Base-by-base conservation (phyloP, 2,329 filamentous ascomycete genomes). In the Cladobotryum mycophilum region DNA sequence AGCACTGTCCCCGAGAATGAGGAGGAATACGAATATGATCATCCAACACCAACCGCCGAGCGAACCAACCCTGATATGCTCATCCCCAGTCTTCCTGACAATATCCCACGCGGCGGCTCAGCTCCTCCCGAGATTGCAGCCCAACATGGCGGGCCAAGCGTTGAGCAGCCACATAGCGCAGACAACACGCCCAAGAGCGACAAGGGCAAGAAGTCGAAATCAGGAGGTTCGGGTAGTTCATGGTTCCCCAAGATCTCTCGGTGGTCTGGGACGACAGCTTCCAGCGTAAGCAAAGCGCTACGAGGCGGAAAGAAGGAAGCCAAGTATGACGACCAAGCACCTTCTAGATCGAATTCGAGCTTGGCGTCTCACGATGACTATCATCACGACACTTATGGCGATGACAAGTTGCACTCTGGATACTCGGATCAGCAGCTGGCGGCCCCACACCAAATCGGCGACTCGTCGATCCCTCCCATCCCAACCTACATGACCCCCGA, bases 181-280 rank as follows among this genome's bases (percentile, higher is more conserved):
- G 90, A 95, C 55, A 88, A 90, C 55, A 95, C 89, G 0, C 88
- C 89, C 11, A 64, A 64, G 38, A 83, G 80, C 1, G 85, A 89
- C 5, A 89, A 88, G 69, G 80, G 81, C 55, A 88, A 87, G 67
- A 96, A 95, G 72, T 88, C 95, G 72, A 95, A 95, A 67, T 92
- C 89, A 1, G 86, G 81, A 63, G 83, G 84, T 52, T 93, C 89
- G 1, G 89, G 88, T 0, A 76, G 80, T 47, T 41, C 38, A 25
- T 84, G 82, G 75, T 87, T 95, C 55, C 90, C 91, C 20, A 96
- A 95, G 73, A 91, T 96, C 55, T 97, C 93, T 5, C 82, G 93
- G 41, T 99, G 93, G 93, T 97, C 92, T 0, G 93, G 95, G 71
- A 97, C 92, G 2, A 99, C 93, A 0, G 81, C 91, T 4, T 96